Percentiles rank a stretch among this genome's conserved stretches.
Evolutionary conservation across 2,329 filamentous ascomycete species (phyloP).

Genomic region (Leptosphaerulina australis): DNA sequence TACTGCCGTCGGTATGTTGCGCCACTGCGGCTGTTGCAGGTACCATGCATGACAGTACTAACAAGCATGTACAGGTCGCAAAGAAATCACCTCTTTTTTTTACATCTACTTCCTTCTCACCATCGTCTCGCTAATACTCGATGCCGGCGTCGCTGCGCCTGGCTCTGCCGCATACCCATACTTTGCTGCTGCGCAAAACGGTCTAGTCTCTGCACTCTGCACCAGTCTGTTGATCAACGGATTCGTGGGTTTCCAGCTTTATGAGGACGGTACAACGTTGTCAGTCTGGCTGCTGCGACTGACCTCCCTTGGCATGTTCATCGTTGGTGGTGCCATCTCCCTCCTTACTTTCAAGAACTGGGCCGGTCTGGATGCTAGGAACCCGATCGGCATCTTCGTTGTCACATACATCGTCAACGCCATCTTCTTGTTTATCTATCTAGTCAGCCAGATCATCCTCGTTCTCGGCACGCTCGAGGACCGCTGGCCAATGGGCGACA

Average conservation of each 20-base stretch:
- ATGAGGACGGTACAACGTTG: constrained; percentile 92
- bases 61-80: constrained; percentile 58
- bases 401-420: constrained; percentile 91
- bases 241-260: constrained; percentile 97
- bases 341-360: constrained; percentile 92
- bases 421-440: constrained; percentile 82
- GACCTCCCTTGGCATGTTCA: constrained; percentile 79
- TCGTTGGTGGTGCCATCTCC: constrained; percentile 83
- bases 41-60: constrained; percentile 11
- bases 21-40: constrained; percentile 61
- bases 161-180: constrained; percentile 83
- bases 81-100: constrained; percentile 87
- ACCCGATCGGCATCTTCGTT: constrained; percentile 87
- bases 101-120: constrained; percentile 94
- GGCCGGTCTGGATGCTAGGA: constrained; percentile 82
- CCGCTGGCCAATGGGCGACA: constrained; percentile 92
- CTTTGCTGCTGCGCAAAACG: constrained; percentile 86
- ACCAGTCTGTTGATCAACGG: constrained; percentile 94
- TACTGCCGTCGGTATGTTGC: constrained; percentile 83
- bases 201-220: constrained; percentile 81
- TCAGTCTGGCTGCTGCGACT: constrained; percentile 91
- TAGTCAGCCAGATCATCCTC: constrained; percentile 84
- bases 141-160: constrained; percentile 89
- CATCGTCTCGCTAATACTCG: constrained; percentile 84
- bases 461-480: constrained; percentile 91